These are phyloP conservation scores for Diddensiella caesifluorescens DNA, from an alignment of 805 yeast genomes.

Conservation along the genomic window DNA sequence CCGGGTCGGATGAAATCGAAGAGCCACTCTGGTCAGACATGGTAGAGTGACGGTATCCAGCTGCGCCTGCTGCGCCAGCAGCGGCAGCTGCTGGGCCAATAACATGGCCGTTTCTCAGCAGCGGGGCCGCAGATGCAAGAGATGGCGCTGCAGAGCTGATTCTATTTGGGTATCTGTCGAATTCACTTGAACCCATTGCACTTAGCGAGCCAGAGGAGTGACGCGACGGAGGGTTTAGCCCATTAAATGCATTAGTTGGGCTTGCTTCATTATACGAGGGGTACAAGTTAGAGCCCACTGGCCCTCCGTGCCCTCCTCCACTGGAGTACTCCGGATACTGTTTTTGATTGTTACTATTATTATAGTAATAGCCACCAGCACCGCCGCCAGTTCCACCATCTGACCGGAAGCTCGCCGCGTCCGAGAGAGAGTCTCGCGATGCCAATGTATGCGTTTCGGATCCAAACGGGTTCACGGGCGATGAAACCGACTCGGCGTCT, in stretches of 20 bases:
- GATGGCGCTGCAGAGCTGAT: conserved; percentile 26
- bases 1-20: conserved; percentile 19
- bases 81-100: conserved; percentile 1
- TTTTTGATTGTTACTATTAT: conserved; percentile 6
- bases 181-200: conserved; percentile 26
- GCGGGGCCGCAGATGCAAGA: conserved; percentile 20
- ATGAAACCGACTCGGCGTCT: conserved; percentile 13
- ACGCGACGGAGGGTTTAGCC: conserved; percentile 18
- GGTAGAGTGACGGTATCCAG: conserved; percentile 16
- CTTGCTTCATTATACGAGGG: neutral
- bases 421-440: conserved; percentile 18
- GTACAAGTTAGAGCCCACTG: conserved; percentile 3
- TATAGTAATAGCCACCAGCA: conserved; percentile 1
- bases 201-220: conserved; percentile 22
- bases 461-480: conserved; percentile 28
- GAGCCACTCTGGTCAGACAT: conserved; percentile 21
- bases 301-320: neutral
- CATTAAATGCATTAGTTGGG: conserved; percentile 5
- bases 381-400: too few species aligned
- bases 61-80: conserved; percentile 4
- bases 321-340: conserved; percentile 4
- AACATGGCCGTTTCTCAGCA: conserved; percentile 9
- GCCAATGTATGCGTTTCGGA: conserved; percentile 25
- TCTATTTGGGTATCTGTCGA: conserved; percentile 35
- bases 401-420: conserved; percentile 14